phyloP scores from a whole-genome alignment of 495 filamentous ascomycete species.

The Amorphotheca resinae region DNA sequence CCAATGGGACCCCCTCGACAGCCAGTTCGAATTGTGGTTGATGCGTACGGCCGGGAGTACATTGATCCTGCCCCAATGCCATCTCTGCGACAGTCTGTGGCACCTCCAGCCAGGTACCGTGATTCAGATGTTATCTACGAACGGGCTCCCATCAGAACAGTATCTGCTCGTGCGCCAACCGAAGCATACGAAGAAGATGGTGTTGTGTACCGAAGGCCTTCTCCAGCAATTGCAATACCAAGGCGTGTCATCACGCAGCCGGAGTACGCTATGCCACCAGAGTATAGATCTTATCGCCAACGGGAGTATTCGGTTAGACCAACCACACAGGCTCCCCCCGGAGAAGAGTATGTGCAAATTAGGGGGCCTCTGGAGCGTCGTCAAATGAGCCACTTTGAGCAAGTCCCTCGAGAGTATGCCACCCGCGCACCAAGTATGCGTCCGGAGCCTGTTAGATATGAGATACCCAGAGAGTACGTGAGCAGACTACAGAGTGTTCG shows the following conservation, averaged over 20 bases:
- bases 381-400: conserved; percentile 26
- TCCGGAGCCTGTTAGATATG: conserved; percentile 44
- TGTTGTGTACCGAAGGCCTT: conserved; percentile 30
- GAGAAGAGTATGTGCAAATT: conserved; percentile 27
- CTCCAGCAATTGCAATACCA: conserved; percentile 27
- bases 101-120: conserved; percentile 26
- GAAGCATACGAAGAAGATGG: conserved; percentile 35
- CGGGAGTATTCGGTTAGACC: conserved; percentile 33
- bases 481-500: conserved; percentile 25
- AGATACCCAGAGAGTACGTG: conserved; percentile 32
- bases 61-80: conserved; percentile 38
- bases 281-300: conserved; percentile 36
- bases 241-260: conserved; percentile 41
- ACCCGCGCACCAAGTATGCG: conserved; percentile 23
- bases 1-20: conserved; percentile 47
- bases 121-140: conserved; percentile 37
- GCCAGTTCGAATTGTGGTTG: conserved; percentile 48
- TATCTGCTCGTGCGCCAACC: conserved; percentile 35
- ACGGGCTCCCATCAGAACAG: conserved; percentile 32
- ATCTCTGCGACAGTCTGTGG: conserved; percentile 31
- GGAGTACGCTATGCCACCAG: conserved; percentile 27
- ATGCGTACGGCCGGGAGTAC: conserved; percentile 60
- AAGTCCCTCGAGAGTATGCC: conserved; percentile 32
- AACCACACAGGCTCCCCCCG: conserved; percentile 24
- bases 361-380: conserved; percentile 26